A percentile compares a stretch with the other conserved stretches of the same genome.
Conservation (phyloP, 176 grass and related monocot species). For the Secale cereale region DNA sequence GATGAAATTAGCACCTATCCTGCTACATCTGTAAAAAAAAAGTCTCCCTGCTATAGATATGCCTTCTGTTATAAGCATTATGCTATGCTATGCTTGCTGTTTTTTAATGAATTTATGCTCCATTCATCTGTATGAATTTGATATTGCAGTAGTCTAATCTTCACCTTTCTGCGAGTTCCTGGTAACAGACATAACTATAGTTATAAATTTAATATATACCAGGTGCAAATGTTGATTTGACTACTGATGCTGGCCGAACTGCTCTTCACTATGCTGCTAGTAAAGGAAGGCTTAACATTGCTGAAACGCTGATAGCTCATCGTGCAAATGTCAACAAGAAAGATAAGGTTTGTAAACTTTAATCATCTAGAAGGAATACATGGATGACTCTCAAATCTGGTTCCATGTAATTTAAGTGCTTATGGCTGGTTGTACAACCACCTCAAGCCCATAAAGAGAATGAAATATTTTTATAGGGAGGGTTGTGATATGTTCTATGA, state of each 20-base stretch:
- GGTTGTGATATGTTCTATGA: background rate
- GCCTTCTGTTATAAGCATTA: background rate
- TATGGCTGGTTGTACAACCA: background rate
- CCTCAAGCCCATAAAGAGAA: background rate
- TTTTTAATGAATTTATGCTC: background rate
- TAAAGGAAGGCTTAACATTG: constrained; percentile 70
- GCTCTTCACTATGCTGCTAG: constrained; percentile 97
- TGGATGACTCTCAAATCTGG: background rate
- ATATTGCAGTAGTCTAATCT: background rate
- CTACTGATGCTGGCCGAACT: constrained; percentile 85
- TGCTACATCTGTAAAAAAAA: background rate
- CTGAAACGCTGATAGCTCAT: constrained; percentile 62
- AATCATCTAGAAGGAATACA: constrained; percentile 11
- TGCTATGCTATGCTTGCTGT: background rate
- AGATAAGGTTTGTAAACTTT: constrained; percentile 63
- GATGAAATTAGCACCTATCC: background rate
- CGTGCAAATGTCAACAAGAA: constrained; percentile 88
- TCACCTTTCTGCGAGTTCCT: background rate
- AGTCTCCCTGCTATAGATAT: background rate
- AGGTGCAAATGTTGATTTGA: constrained; percentile 81
- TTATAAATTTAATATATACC: constrained; percentile 27
- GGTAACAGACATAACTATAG: background rate
- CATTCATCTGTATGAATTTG: background rate
- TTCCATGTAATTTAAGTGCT: background rate
- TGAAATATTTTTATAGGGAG: background rate